phyloP scores from a whole-genome alignment of 2,329 filamentous ascomycete genomes.

The Alternaria sp. region DNA sequence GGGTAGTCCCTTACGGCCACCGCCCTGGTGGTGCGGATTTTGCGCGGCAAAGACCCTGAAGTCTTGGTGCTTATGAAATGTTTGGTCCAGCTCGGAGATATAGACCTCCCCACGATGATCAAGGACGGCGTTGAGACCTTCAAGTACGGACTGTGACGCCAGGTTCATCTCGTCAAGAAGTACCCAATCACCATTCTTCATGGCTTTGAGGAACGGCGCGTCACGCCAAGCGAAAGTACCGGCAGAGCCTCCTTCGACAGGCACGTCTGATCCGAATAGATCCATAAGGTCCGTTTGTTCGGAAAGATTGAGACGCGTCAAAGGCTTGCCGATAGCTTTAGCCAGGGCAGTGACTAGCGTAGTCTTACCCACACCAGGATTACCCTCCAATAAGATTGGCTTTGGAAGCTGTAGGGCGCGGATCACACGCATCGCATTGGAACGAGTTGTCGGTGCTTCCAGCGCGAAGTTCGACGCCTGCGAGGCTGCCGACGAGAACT shows the following conservation, averaged over 20 bases:
- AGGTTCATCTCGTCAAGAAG: conserved; percentile 98
- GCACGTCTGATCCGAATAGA: conserved; percentile 94
- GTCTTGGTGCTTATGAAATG: conserved; percentile 85
- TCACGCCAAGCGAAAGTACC: conserved; percentile 96
- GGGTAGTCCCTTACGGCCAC: conserved; percentile 91
- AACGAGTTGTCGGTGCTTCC: conserved; percentile 85
- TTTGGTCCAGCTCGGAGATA: conserved; percentile 92
- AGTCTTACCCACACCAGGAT: conserved; percentile 97
- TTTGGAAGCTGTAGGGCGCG: conserved; percentile 88
- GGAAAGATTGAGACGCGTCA: conserved; percentile 95
- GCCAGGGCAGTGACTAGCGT: conserved; percentile 89
- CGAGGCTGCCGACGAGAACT: conserved; percentile 53
- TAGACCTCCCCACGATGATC: conserved; percentile 97
- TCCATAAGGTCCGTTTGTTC: conserved; percentile 99
- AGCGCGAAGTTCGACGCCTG: conserved; percentile 75
- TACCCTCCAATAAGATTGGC: conserved; percentile 93
- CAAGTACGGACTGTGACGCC: conserved; percentile 93
- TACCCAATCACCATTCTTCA: conserved; percentile 97
- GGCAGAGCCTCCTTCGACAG: conserved; percentile 88
- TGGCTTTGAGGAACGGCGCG: conserved; percentile 91
- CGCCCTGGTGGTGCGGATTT: conserved; percentile 96
- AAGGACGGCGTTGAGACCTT: conserved; percentile 94
- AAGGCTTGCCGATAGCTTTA: conserved; percentile 76
- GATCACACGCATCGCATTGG: conserved; percentile 89
- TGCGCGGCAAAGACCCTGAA: conserved; percentile 98